Percentiles rank a stretch among this genome's conserved stretches.
These are phyloP conservation scores for Aspergillus brasiliensis DNA, from an alignment of 2,329 filamentous ascomycete species.

Conservation along the genomic window DNA sequence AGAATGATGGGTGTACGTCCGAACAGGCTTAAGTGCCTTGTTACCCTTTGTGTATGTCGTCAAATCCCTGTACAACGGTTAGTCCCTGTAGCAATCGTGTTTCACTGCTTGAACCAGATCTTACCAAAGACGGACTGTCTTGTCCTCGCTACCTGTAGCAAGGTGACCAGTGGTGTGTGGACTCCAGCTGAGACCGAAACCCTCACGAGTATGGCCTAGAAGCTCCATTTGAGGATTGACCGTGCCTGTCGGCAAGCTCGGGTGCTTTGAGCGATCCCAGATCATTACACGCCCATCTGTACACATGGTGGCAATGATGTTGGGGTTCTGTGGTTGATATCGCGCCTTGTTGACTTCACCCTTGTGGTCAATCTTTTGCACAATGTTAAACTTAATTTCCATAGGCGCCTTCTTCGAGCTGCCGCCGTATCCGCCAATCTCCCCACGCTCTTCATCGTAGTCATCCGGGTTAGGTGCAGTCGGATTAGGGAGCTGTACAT, in stretches of 20 bases:
- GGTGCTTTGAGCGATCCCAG: constrained; percentile 95
- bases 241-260: constrained; percentile 70
- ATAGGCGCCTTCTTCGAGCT: constrained; percentile 66
- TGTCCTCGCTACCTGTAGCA: constrained; percentile 88
- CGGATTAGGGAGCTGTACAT: constrained; percentile 87
- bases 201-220: constrained; percentile 81
- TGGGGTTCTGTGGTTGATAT: constrained; percentile 95
- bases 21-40: constrained; percentile 69
- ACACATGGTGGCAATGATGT: constrained; percentile 92
- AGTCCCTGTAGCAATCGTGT: neutral
- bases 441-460: constrained; percentile 87
- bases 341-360: constrained; percentile 98
- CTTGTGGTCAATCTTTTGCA: constrained; percentile 94
- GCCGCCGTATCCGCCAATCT: constrained; percentile 90
- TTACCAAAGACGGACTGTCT: constrained; percentile 87
- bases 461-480: constrained; percentile 71
- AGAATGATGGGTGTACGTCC: constrained; percentile 82
- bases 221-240: constrained; percentile 83
- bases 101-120: constrained; percentile 24
- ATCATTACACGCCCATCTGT: constrained; percentile 85
- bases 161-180: constrained; percentile 79
- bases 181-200: constrained; percentile 92
- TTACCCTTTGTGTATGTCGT: constrained; percentile 71
- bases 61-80: constrained; percentile 65
- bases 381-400: constrained; percentile 81